phyloP scores from a whole-genome alignment of 176 grass and related monocot species.

The Saccharum spontaneum region DNA sequence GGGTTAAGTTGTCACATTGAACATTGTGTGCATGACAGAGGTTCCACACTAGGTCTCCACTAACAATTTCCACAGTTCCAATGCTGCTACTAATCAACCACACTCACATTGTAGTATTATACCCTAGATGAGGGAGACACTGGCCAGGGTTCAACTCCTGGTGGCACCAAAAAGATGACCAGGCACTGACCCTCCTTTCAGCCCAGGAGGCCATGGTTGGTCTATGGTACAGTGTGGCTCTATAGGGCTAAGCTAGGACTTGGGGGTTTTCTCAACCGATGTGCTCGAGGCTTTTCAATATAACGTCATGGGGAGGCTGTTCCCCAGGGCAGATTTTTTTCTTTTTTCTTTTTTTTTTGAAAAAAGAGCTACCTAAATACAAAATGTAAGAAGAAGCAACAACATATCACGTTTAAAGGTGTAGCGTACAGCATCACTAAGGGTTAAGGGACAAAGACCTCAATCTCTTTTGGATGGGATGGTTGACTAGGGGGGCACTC shows the following conservation, averaged over 20 bases:
- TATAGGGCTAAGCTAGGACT: background rate
- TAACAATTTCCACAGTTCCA: background rate
- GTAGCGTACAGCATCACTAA: background rate
- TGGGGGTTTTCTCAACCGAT: background rate
- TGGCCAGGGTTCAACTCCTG: background rate
- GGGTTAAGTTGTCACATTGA: conserved; percentile 2
- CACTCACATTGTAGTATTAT: background rate
- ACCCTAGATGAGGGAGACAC: background rate
- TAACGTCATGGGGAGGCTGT: background rate
- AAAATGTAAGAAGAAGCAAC: background rate
- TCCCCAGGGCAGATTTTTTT: background rate
- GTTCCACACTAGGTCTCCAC: background rate
- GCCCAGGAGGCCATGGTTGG: background rate
- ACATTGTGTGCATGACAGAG: background rate
- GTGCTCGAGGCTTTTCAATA: background rate
- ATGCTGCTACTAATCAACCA: background rate
- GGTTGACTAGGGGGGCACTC: background rate
- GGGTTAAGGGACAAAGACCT: background rate
- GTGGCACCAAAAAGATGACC: background rate
- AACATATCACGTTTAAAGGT: background rate
- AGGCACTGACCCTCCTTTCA: background rate
- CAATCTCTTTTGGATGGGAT: background rate
- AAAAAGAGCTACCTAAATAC: background rate
- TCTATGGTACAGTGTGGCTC: background rate
- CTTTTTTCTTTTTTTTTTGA: background rate